These are phyloP conservation scores for Saururus chinensis DNA, from an alignment of 164 flowering plant genomes.

Conservation along the genomic window DNA sequence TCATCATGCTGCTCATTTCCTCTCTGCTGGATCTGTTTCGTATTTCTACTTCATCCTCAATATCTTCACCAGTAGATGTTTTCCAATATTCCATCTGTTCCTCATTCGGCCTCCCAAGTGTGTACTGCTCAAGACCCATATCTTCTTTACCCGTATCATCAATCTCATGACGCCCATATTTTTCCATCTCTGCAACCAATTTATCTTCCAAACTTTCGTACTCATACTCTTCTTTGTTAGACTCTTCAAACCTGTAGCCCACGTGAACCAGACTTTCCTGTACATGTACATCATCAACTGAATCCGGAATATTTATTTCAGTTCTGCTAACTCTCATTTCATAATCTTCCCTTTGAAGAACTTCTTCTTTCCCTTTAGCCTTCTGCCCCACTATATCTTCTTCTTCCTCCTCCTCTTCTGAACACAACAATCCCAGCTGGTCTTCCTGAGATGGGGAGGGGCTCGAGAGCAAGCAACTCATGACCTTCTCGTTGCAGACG, in stretches of 20 bases:
- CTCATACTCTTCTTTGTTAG: neutral
- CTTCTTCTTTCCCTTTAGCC: neutral
- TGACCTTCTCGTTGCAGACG: constrained; percentile 55
- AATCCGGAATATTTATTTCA: too few species aligned
- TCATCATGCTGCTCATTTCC: too few species aligned
- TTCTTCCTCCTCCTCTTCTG: neutral
- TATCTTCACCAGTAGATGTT: too few species aligned
- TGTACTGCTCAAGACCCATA: too few species aligned
- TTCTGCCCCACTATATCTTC: neutral
- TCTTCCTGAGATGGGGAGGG: neutral
- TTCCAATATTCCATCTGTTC: too few species aligned
- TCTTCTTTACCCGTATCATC: neutral
- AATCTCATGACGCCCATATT: neutral
- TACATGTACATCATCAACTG: too few species aligned
- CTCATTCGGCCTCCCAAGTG: too few species aligned
- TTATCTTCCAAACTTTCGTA: neutral
- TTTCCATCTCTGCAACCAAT: neutral
- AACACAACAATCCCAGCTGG: neutral
- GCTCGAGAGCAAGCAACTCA: constrained; percentile 44
- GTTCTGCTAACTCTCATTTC: neutral
- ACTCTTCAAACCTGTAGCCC: too few species aligned
- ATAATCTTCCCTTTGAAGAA: too few species aligned
- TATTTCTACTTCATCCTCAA: too few species aligned
- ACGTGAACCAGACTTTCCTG: too few species aligned
- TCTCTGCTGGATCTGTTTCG: too few species aligned